Base-by-base conservation (phyloP, 1,284 basidiomycete genomes). In the Entoloma clypeatum region DNA sequence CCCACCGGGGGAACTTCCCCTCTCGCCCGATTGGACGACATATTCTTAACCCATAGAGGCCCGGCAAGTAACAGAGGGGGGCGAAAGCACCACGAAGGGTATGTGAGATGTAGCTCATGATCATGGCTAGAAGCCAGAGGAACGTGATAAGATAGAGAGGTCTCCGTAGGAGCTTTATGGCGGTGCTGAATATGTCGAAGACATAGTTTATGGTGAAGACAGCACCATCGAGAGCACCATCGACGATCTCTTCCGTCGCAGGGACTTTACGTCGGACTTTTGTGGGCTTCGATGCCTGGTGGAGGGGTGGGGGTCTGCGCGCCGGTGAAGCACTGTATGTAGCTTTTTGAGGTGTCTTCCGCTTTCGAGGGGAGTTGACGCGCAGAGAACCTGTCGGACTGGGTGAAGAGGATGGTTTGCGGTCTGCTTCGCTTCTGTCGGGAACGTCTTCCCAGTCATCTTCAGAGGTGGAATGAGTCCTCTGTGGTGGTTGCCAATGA, bases 31-130 rank as follows among this genome's bases (percentile, higher is more conserved):
- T 39, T 22, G 54, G 43, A 37, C 51, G 53, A 51, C 80, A 84
- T 34, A 82, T 48, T 3, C 54, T 28, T 7, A 65, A 65, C 36
- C 61, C 63, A 5, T 75, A 77, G 22, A 86, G 58, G 8, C 74
- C 68, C 1, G 84, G 84, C 9, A 86, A 29, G 37, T 68, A 60
- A 58, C 83, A 86, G 0, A 85, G 40, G 0, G 84, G 81, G 1
- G 66, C 55, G 36, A 84, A 63, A 0, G 71, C 69, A 7, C 58
- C 54, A 18, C 64, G 65, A 41, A 86, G 43, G 0, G 66, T 68
- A 8, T 53, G 32, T 6, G 67, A 63, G 34, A 79, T 55, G 22
- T 57, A 51, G 6, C 55, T 58, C 7, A 74, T 32, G 44, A 77
- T 49, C 40, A 71, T 45, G 2, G 70, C 63, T 17, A 82, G 59